phyloP scores from a whole-genome alignment of 495 filamentous ascomycete species.

The Penicillium egyptiacum region DNA sequence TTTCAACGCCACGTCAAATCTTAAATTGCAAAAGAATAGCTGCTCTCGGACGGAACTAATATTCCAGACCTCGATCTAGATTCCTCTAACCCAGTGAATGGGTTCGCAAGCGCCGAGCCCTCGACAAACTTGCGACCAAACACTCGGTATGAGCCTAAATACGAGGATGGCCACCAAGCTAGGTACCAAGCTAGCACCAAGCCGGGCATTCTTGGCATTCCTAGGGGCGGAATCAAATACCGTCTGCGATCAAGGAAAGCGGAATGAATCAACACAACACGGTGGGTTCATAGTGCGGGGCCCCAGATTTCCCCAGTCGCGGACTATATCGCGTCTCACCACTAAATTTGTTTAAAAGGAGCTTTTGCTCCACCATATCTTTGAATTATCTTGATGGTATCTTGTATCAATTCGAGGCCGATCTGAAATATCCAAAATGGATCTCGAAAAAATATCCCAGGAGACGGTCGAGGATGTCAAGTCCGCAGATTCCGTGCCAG shows the following conservation, averaged over 20 bases:
- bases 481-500: slow-evolving; percentile 4
- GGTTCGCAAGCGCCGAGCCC: neutral
- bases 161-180: neutral
- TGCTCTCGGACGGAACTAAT: neutral
- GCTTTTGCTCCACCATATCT: neutral
- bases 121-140: neutral
- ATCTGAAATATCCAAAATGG: slow-evolving; percentile 11
- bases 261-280: neutral
- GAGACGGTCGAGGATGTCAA: slow-evolving; percentile 21
- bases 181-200: neutral
- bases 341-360: neutral
- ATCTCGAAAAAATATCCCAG: slow-evolving; percentile 14
- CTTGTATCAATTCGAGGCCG: neutral
- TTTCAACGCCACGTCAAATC: neutral
- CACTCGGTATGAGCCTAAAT: neutral
- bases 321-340: neutral
- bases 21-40: neutral
- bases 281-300: neutral
- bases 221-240: neutral
- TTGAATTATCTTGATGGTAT: neutral
- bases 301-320: slow-evolving; percentile 10
- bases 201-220: neutral
- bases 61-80: neutral
- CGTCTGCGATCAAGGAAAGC: neutral
- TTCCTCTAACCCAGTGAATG: neutral